phyloP scores from a whole-genome alignment of 179 eudicot species.

The Beta corolliflora region DNA sequence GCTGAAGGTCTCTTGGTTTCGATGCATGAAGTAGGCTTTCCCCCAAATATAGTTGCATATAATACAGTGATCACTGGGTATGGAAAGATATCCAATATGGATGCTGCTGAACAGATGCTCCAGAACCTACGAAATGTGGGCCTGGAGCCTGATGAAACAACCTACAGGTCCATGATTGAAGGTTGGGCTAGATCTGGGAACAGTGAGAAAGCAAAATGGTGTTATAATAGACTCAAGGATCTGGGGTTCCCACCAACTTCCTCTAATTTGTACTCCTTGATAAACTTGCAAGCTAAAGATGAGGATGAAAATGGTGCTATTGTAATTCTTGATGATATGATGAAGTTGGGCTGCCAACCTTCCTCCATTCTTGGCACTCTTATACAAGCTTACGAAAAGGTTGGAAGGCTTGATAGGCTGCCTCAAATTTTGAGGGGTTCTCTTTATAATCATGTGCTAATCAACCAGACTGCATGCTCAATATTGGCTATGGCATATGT shows the following conservation, averaged over 20 bases:
- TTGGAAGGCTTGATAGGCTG: conserved; percentile 58
- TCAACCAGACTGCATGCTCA: conserved; percentile 78
- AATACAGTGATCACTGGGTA: conserved; percentile 86
- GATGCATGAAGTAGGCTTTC: conserved; percentile 62
- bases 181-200: conserved; percentile 83
- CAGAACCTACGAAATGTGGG: conserved; percentile 46
- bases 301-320: conserved; percentile 58
- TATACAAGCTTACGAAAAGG: conserved; percentile 74
- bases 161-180: conserved; percentile 95
- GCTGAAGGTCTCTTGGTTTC: conserved; percentile 61
- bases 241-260: conserved; percentile 76
- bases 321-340: conserved; percentile 67
- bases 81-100: conserved; percentile 71
- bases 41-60: conserved; percentile 76
- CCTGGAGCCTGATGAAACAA: conserved; percentile 78
- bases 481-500: conserved; percentile 85
- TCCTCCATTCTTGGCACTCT: conserved; percentile 76
- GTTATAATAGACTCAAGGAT: conserved; percentile 57
- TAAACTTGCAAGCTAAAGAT: conserved; percentile 70
- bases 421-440: conserved; percentile 59
- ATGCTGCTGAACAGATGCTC: conserved; percentile 55
- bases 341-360: conserved; percentile 68
- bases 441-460: conserved; percentile 60
- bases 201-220: conserved; percentile 56
- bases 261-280: conserved; percentile 74